Conservation (phyloP, 1,139 yeast species). For the Candida anutae region DNA sequence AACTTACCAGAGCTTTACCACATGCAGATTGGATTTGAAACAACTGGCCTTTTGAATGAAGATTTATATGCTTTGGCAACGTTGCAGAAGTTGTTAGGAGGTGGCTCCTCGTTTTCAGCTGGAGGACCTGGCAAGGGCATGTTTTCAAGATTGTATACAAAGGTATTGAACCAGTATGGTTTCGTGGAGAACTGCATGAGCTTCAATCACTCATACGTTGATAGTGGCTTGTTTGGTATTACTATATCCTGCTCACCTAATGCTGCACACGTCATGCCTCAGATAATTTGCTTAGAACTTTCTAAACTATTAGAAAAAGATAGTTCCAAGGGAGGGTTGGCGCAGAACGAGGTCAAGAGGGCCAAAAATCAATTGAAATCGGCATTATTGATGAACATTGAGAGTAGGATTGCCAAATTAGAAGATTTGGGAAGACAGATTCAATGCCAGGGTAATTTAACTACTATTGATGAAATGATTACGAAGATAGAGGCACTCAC, state of each 20-base stretch:
- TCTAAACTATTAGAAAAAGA: conserved; percentile 50
- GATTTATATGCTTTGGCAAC: conserved; percentile 90
- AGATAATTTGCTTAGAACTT: conserved; percentile 72
- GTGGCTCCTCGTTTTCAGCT: conserved; percentile 96
- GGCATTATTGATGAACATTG: conserved; percentile 88
- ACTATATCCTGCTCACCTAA: conserved; percentile 79
- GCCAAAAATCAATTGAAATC: conserved; percentile 90
- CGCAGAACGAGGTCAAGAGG: conserved; percentile 67
- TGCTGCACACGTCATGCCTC: conserved; percentile 78
- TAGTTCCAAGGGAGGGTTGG: conserved; percentile 52
- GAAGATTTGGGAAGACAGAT: conserved; percentile 96
- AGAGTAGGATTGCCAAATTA: conserved; percentile 80
- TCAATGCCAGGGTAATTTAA: conserved; percentile 70
- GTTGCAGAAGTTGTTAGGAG: conserved; percentile 88
- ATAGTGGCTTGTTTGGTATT: conserved; percentile 87
- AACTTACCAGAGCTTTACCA: conserved; percentile 79
- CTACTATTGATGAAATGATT: conserved; percentile 83
- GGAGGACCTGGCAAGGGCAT: conserved; percentile 99
- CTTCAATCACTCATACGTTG: conserved; percentile 85
- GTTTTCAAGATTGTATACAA: conserved; percentile 89
- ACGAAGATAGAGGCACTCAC: conserved; percentile 61
- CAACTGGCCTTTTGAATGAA: conserved; percentile 73
- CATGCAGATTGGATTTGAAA: conserved; percentile 83
- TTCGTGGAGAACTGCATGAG: conserved; percentile 85
- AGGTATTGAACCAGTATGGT: conserved; percentile 85